Percentiles rank a stretch among this genome's conserved stretches.
These are phyloP conservation scores for Citrus unshiu DNA, from an alignment of 345 rosid species.

Conservation along the genomic window DNA sequence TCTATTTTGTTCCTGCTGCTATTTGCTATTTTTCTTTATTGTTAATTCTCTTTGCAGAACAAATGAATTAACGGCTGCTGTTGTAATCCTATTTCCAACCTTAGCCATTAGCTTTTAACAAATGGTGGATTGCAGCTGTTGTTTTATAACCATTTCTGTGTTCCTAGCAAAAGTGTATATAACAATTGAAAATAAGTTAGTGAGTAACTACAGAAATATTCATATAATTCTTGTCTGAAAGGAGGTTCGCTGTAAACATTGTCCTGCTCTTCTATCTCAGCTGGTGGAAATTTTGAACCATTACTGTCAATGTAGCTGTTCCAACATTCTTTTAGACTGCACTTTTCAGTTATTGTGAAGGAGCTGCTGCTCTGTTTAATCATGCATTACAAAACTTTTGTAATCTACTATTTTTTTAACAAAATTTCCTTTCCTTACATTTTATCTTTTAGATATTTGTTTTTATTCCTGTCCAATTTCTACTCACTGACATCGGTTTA, in stretches of 20 bases:
- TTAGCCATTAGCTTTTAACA: background rate
- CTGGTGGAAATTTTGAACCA: background rate
- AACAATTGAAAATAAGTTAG: background rate
- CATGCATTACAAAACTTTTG: background rate
- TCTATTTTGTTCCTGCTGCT: background rate
- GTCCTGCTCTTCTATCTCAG: background rate
- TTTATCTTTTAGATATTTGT: background rate
- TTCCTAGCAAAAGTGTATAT: background rate
- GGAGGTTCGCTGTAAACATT: background rate
- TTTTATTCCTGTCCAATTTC: background rate
- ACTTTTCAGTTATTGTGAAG: background rate
- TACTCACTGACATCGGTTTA: slow-evolving; percentile 4
- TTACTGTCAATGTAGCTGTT: background rate
- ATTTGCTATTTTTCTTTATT: background rate
- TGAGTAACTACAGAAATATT: background rate
- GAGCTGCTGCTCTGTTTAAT: background rate
- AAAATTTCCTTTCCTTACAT: background rate
- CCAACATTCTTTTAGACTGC: background rate
- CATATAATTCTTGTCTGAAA: background rate
- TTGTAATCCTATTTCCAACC: background rate
- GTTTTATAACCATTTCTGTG: background rate
- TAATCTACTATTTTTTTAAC: background rate
- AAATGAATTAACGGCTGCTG: background rate
- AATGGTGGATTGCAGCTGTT: background rate
- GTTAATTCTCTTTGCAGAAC: background rate